phyloP scores from a whole-genome alignment of 768 basidiomycete species.

The Phylloporus arenicola region DNA sequence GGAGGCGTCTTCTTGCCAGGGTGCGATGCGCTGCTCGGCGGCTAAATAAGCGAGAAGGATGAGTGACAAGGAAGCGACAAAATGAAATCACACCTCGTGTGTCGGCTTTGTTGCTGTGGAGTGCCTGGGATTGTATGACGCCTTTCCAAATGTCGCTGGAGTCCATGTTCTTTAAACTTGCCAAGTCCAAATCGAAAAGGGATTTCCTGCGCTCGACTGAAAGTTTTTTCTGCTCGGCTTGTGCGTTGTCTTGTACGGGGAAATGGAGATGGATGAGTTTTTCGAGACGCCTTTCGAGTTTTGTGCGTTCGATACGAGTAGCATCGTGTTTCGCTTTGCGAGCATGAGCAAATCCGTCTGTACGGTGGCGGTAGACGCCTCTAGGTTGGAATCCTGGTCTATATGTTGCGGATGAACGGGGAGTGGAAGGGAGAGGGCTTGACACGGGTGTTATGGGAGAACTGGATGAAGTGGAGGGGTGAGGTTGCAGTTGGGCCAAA shows the following conservation, averaged over 20 bases:
- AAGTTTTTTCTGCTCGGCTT: conserved; percentile 5
- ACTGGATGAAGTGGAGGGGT: neutral
- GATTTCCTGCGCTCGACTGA: conserved; percentile 42
- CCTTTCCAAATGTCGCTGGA: conserved; percentile 69
- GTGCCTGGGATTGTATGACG: conserved; percentile 42
- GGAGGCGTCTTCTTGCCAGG: conserved; percentile 83
- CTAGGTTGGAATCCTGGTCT: conserved; percentile 91
- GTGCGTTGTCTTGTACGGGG: conserved; percentile 28
- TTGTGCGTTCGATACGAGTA: conserved; percentile 71
- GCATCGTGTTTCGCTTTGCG: conserved; percentile 36
- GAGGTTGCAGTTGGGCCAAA: neutral
- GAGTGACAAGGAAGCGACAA: conserved; percentile 2
- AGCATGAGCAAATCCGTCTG: conserved; percentile 66
- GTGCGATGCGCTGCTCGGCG: conserved; percentile 88
- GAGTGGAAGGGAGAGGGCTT: conserved; percentile 18
- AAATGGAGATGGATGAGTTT: conserved; percentile 79
- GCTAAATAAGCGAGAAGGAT: conserved; percentile 32
- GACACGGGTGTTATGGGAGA: conserved; percentile 18
- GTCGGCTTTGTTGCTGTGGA: conserved; percentile 49
- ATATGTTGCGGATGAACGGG: conserved; percentile 55
- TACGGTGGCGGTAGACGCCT: conserved; percentile 73
- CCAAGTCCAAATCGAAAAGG: conserved; percentile 67
- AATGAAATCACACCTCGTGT: conserved; percentile 52
- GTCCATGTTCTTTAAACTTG: conserved; percentile 52
- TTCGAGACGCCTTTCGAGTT: conserved; percentile 81